Evolutionary conservation across 2,329 filamentous ascomycete genomes (phyloP), one percentile per base, ranked within the genome.

Genomic region (Aspergillus hortae): DNA sequence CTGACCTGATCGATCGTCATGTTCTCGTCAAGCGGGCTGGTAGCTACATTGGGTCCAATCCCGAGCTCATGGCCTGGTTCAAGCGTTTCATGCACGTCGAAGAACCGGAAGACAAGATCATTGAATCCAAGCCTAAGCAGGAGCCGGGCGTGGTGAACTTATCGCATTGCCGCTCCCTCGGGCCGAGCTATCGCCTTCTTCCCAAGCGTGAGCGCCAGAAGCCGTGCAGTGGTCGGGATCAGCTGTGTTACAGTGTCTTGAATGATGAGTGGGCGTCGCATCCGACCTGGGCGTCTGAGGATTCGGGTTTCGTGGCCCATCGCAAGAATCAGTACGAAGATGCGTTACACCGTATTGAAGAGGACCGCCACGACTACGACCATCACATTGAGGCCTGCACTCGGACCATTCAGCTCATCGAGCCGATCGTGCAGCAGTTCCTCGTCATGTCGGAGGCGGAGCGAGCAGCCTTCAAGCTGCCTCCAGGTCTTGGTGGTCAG

Each of bases 201-300:
- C 94, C 94, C 1, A 94, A 92, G 73, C 80, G 91, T 51, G 94
- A 97, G 69, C 87, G 91, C 10, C 85, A 94, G 54, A 95, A 95
- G 75, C 84, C 88, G 1, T 99, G 94, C 75, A 94, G 90, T 66
- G 94, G 94, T 10, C 88, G 94, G 43, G 94, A 99, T 66, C 91
- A 96, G 69, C 86, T 99, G 61, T 99, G 94, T 74, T 87, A 90
- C 60, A 87, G 88, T 21, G 92, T 99, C 0, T 79, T 99, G 49
- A 99, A 99, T 60, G 94, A 99, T 62, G 90, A 96, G 61, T 99
- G 94, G 94, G 94, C 94, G 2, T 97, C 92, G 23, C 94, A 99
- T 73, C 94, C 94, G 3, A 99, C 94, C 0, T 99, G 94, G 94
- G 94, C 92, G 1, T 97, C 92, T 1, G 94, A 99, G 71, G 94